Evolutionary conservation across 2,329 filamentous ascomycete genomes (phyloP).

Genomic region (Aspergillus eucalypticola): DNA sequence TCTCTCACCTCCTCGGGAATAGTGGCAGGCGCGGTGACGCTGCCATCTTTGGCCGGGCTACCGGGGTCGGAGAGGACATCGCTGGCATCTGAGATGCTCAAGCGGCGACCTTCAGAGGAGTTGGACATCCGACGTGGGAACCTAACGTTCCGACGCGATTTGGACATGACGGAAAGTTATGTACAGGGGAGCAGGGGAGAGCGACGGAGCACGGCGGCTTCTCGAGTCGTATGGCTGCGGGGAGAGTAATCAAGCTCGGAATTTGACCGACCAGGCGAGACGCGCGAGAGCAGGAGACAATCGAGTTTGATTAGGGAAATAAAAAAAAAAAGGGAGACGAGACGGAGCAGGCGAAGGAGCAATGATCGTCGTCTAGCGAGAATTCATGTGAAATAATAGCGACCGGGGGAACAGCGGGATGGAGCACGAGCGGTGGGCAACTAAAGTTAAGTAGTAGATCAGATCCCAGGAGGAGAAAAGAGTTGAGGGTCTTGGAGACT

Average conservation of each 20-base stretch:
- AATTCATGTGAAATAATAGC: conserved; percentile 37
- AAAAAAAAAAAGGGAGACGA: conserved; percentile 10
- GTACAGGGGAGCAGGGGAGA: conserved; percentile 10
- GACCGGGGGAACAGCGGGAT: conserved; percentile 26
- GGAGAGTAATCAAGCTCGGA: conserved; percentile 16
- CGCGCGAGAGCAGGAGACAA: conserved; percentile 5
- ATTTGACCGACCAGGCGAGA: conserved; percentile 12
- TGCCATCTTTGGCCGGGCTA: conserved; percentile 53
- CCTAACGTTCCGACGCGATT: conserved; percentile 60
- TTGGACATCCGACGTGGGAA: conserved; percentile 54
- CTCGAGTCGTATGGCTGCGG: conserved; percentile 18
- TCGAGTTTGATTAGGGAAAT: not conserved
- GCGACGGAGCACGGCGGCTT: conserved; percentile 15
- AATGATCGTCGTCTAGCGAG: conserved; percentile 25
- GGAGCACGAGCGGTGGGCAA: not conserved
- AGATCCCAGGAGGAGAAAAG: not conserved
- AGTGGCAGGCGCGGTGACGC: conserved; percentile 33
- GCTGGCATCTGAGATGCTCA: conserved; percentile 58
- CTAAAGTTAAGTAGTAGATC: not conserved
- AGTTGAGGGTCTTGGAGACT: no score
- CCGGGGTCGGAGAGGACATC: conserved; percentile 52
- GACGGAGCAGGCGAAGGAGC: conserved; percentile 12
- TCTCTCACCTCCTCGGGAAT: conserved; percentile 37
- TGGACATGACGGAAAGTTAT: conserved; percentile 47
- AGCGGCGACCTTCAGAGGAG: conserved; percentile 50